Evolutionary conservation across 2,329 filamentous ascomycete species (phyloP).

Genomic region (Trichophyton schoenleinii): DNA sequence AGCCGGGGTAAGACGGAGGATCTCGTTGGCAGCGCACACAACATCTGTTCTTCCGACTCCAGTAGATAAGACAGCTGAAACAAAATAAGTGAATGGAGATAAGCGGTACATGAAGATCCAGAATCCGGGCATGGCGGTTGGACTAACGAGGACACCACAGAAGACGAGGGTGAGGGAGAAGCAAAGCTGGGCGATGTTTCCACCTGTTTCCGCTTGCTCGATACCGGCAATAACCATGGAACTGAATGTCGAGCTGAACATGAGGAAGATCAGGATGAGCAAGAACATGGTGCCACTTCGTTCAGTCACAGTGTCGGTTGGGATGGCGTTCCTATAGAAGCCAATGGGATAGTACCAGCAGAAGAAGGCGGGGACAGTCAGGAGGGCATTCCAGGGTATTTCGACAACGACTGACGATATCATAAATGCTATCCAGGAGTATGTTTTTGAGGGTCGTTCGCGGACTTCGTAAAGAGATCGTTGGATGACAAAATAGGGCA

Average conservation of each 20-base stretch:
- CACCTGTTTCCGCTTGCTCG: slow-evolving; percentile 55
- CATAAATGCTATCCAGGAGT: slow-evolving; percentile 61
- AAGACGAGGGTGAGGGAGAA: slow-evolving; percentile 49
- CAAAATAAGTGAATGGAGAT: slow-evolving; percentile 52
- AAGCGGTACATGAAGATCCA: slow-evolving; percentile 68
- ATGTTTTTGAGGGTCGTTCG: slow-evolving; percentile 54
- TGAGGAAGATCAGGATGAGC: slow-evolving; percentile 52
- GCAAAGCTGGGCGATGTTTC: slow-evolving; percentile 48
- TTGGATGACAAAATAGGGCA: slow-evolving; percentile 48
- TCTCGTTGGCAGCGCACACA: slow-evolving; percentile 24
- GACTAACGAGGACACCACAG: slow-evolving; percentile 41
- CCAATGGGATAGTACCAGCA: slow-evolving; percentile 57
- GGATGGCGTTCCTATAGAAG: slow-evolving; percentile 32
- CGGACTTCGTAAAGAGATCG: slow-evolving; percentile 48
- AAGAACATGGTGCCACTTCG: slow-evolving; percentile 55
- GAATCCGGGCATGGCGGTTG: slow-evolving; percentile 51
- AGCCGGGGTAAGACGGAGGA: slow-evolving; percentile 36
- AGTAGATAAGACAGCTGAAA: slow-evolving; percentile 29
- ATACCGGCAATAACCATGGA: slow-evolving; percentile 62
- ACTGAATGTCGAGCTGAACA: slow-evolving; percentile 61
- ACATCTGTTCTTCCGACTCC: slow-evolving; percentile 22
- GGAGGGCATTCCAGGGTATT: slow-evolving; percentile 52
- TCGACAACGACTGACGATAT: slow-evolving; percentile 60
- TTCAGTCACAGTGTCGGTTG: slow-evolving; percentile 31
- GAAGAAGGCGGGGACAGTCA: slow-evolving; percentile 50